phyloP scores from a whole-genome alignment of 164 flowering plant genomes.

The Warburgia ugandensis region DNA sequence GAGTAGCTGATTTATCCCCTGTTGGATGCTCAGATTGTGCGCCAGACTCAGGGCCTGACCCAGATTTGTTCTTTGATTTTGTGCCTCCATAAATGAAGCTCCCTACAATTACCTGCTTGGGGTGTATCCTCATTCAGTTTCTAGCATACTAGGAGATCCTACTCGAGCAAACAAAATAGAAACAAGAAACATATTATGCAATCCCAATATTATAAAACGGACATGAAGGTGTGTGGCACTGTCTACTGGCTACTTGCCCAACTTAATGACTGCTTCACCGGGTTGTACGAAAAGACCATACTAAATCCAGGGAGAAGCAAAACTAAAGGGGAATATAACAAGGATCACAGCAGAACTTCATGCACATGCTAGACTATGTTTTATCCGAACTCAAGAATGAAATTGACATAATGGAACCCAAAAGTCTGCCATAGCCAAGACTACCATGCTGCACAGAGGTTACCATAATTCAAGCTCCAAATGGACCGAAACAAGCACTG shows the following conservation, averaged over 20 bases:
- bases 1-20: conserved; percentile 28
- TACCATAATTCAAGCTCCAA: neutral
- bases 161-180: neutral
- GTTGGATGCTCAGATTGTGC: conserved; percentile 22
- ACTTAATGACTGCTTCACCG: neutral
- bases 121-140: neutral
- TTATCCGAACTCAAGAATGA: too few species aligned
- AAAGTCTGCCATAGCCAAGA: neutral
- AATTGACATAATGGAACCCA: neutral
- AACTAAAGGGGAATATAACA: too few species aligned
- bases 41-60: conserved; percentile 19
- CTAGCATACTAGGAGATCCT: neutral
- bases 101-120: conserved; percentile 61
- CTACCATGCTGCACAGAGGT: neutral
- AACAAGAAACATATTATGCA: neutral
- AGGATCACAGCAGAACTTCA: too few species aligned
- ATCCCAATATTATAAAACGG: neutral
- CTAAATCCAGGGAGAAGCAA: too few species aligned
- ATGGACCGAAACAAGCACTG: neutral
- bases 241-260: neutral
- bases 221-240: neutral
- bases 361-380: neutral
- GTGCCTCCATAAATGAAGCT: conserved; percentile 41
- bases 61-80: conserved; percentile 35
- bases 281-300: neutral